A percentile compares a stretch with the other conserved stretches of the same genome.
phyloP scores from a whole-genome alignment of 768 basidiomycete species.

The Scleroderma citrinum region DNA sequence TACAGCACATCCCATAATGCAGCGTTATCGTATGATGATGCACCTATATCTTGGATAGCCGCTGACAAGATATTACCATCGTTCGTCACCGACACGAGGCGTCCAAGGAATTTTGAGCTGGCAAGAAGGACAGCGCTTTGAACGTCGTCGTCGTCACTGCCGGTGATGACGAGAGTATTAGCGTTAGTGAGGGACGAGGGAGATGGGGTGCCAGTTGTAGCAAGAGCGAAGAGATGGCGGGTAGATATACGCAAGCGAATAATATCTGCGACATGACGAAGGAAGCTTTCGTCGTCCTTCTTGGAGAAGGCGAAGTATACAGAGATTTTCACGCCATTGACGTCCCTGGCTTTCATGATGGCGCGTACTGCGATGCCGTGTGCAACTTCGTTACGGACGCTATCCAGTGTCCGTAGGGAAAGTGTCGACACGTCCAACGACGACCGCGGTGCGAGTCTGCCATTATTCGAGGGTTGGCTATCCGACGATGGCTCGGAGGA shows the following conservation, averaged over 20 bases:
- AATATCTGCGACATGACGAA: conserved; percentile 46
- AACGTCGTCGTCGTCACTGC: conserved; percentile 50
- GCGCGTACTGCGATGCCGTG: conserved; percentile 50
- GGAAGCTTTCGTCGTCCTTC: conserved; percentile 48
- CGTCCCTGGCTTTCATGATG: conserved; percentile 41
- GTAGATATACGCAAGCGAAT: conserved; percentile 38
- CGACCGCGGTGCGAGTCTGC: conserved; percentile 1
- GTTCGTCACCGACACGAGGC: conserved; percentile 38
- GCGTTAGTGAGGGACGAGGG: conserved; percentile 18
- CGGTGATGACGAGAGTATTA: conserved; percentile 53
- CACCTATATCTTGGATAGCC: conserved; percentile 48
- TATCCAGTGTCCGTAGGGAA: conserved; percentile 45
- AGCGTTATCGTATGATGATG: conserved; percentile 52
- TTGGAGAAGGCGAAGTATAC: conserved; percentile 58
- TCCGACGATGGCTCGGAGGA: conserved; percentile 22
- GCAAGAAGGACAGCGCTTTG: conserved; percentile 62
- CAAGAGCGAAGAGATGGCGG: conserved; percentile 50
- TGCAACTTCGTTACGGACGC: conserved; percentile 55
- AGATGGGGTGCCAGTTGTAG: conserved; percentile 38
- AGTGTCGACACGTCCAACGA: conserved; percentile 1
- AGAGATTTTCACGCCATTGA: conserved; percentile 53
- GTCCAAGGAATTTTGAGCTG: conserved; percentile 64
- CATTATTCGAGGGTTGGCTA: conserved; percentile 6
- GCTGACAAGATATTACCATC: conserved; percentile 36
- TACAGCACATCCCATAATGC: conserved; percentile 68